Conservation (phyloP, 352 stramenopile genomes). For the Phytophthora macrochlamydospora region DNA sequence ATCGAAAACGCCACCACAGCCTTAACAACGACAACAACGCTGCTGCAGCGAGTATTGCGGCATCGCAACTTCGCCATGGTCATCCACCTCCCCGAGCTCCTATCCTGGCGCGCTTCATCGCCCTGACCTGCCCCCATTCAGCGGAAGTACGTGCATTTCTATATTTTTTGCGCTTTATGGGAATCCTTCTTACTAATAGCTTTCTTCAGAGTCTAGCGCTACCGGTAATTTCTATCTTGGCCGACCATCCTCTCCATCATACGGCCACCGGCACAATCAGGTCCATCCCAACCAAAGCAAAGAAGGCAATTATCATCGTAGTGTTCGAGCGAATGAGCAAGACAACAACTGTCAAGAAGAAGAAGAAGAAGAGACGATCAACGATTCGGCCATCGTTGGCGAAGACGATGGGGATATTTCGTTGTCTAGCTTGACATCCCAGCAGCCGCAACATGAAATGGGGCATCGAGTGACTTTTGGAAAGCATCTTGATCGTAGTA, state of each 20-base stretch:
- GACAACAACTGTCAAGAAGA: conserved; percentile 38
- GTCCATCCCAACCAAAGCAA: conserved; percentile 20
- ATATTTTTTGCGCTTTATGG: conserved; percentile 8
- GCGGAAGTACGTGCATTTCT: conserved; percentile 35
- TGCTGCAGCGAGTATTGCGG: conserved; percentile 19
- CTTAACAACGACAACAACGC: conserved; percentile 39
- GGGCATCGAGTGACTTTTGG: conserved; percentile 17
- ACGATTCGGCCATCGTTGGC: conserved; percentile 4
- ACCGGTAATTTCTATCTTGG: conserved; percentile 14
- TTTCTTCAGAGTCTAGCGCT: conserved; percentile 18
- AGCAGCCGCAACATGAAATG: conserved; percentile 28
- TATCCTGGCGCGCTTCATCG: conserved; percentile 26
- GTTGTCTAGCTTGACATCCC: conserved; percentile 10
- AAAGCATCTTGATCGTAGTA: conserved; percentile 25
- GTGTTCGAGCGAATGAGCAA: conserved; percentile 13
- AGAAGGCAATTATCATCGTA: conserved; percentile 11
- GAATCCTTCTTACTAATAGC: conserved; percentile 3
- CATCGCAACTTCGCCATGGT: conserved; percentile 25
- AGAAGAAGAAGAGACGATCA: conserved; percentile 14
- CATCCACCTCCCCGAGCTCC: conserved; percentile 21
- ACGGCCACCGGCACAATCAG: conserved; percentile 21
- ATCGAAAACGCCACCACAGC: conserved; percentile 67
- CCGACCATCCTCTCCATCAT: conserved; percentile 17
- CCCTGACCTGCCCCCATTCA: conserved; percentile 28
- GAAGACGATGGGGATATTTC: too few relatives aligned